Evolutionary conservation across 2,329 filamentous ascomycete genomes (phyloP).

Genomic region (Colletotrichum orbiculare): DNA sequence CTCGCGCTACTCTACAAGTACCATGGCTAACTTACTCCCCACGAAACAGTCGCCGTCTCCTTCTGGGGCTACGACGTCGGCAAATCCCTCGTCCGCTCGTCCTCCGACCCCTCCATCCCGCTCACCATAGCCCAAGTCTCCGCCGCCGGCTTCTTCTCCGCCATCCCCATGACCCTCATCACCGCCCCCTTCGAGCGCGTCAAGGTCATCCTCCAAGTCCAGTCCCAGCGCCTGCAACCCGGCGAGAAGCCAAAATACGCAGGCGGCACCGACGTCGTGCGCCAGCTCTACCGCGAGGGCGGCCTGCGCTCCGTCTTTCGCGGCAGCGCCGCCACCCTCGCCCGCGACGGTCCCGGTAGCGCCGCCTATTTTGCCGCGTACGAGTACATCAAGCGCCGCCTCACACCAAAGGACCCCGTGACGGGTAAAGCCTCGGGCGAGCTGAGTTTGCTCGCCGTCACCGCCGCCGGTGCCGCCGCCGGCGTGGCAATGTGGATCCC

Average conservation of each 20-base stretch:
- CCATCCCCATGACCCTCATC: slow-evolving; percentile 96
- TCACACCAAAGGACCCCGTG: slow-evolving; percentile 84
- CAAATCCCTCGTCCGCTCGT: slow-evolving; percentile 83
- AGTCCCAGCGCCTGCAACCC: slow-evolving; percentile 89
- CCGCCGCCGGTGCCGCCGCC: slow-evolving; percentile 87
- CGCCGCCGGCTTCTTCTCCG: slow-evolving; percentile 95
- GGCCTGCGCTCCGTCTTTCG: slow-evolving; percentile 93
- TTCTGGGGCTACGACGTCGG: slow-evolving; percentile 95
- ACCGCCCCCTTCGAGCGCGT: slow-evolving; percentile 99
- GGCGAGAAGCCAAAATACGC: slow-evolving; percentile 94
- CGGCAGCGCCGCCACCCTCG: slow-evolving; percentile 89
- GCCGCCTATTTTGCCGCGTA: slow-evolving; percentile 98
- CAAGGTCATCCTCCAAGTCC: slow-evolving; percentile 97
- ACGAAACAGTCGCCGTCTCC: slow-evolving; percentile 67
- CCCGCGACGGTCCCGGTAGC: slow-evolving; percentile 90
- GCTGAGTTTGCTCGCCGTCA: slow-evolving; percentile 84
- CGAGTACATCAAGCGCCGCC: slow-evolving; percentile 88
- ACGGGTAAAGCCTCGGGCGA: slow-evolving; percentile 80
- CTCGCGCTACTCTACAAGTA: not conserved
- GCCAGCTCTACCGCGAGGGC: slow-evolving; percentile 91
- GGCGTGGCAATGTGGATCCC: slow-evolving; percentile 99
- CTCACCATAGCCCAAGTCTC: slow-evolving; percentile 90
- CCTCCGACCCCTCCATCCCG: slow-evolving; percentile 71
- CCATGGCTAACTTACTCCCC: not conserved
- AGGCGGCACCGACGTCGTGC: slow-evolving; percentile 89